A percentile compares a stretch with the other conserved stretches of the same genome.
Evolutionary conservation across 2,329 filamentous ascomycete species (phyloP).

Genomic region (Furcasterigmium sp.): DNA sequence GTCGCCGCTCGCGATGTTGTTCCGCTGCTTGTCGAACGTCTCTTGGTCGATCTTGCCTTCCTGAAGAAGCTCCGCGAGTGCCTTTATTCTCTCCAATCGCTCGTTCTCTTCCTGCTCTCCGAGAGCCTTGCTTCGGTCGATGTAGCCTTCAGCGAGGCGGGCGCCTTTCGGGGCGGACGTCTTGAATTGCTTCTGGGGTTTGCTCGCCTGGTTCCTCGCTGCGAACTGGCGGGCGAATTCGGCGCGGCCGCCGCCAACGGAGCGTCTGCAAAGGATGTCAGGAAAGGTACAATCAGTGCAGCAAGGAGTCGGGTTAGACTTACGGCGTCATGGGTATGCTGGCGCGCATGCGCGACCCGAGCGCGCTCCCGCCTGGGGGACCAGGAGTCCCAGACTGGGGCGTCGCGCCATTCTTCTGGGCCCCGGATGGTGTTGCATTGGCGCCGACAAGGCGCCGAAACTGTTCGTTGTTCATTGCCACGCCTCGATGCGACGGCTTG

Average conservation of each 20-base stretch:
- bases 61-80: slow-evolving; percentile 77
- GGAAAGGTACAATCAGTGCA: neutral
- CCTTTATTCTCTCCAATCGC: slow-evolving; percentile 62
- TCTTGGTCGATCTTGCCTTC: slow-evolving; percentile 76
- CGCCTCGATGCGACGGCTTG: neutral
- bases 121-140: slow-evolving; percentile 70
- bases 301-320: slow-evolving; percentile 22
- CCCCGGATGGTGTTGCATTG: slow-evolving; percentile 33
- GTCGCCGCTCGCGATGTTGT: slow-evolving; percentile 79
- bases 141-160: slow-evolving; percentile 74
- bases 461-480: slow-evolving; percentile 85
- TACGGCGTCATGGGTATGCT: slow-evolving; percentile 95
- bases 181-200: slow-evolving; percentile 67
- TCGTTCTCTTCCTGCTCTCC: slow-evolving; percentile 47
- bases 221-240: slow-evolving; percentile 84
- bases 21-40: slow-evolving; percentile 70
- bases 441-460: slow-evolving; percentile 74
- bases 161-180: slow-evolving; percentile 78
- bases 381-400: slow-evolving; percentile 18
- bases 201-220: slow-evolving; percentile 55
- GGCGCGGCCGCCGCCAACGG: slow-evolving; percentile 50
- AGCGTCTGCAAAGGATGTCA: slow-evolving; percentile 48
- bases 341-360: slow-evolving; percentile 73
- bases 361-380: slow-evolving; percentile 32
- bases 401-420: slow-evolving; percentile 41